Percentiles rank a stretch among this genome's conserved stretches.
phyloP scores from a whole-genome alignment of 106 monocot species.

The Chionographis japonica region DNA sequence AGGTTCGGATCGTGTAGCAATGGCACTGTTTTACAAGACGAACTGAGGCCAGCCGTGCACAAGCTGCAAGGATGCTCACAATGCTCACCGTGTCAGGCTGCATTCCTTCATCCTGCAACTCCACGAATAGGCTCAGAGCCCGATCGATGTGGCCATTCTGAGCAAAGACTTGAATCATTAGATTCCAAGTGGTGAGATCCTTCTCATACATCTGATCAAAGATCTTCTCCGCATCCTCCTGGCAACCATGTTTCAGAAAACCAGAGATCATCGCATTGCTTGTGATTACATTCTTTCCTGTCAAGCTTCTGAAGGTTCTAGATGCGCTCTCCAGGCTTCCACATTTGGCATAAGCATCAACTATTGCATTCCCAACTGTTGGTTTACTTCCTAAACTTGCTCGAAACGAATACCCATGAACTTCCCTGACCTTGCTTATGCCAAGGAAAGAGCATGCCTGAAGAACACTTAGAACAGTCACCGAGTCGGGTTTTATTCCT shows the following conservation, averaged over 20 bases:
- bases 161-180: conserved; percentile 51
- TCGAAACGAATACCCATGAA: conserved; percentile 54
- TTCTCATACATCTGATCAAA: conserved; percentile 43
- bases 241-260: conserved; percentile 40
- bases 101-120: conserved; percentile 29
- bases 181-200: conserved; percentile 56
- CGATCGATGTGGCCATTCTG: conserved; percentile 22
- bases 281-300: conserved; percentile 35
- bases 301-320: conserved; percentile 20
- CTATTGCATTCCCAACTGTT: conserved; percentile 43
- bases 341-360: conserved; percentile 54
- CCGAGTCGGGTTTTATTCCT: conserved; percentile 35
- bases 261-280: conserved; percentile 54
- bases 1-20: conserved; percentile 36
- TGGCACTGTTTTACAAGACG: conserved; percentile 53
- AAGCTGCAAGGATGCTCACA: conserved; percentile 48
- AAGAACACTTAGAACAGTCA: conserved; percentile 51
- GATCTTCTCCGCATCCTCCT: conserved; percentile 34
- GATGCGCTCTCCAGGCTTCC: conserved; percentile 25
- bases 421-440: conserved; percentile 39
- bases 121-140: conserved; percentile 34
- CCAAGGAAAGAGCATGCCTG: conserved; percentile 27
- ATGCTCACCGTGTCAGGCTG: conserved; percentile 38
- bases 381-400: conserved; percentile 14
- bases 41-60: conserved; percentile 32